Evolutionary conservation across 331 rosid species (phyloP).

Genomic region (Malus hybrid): DNA sequence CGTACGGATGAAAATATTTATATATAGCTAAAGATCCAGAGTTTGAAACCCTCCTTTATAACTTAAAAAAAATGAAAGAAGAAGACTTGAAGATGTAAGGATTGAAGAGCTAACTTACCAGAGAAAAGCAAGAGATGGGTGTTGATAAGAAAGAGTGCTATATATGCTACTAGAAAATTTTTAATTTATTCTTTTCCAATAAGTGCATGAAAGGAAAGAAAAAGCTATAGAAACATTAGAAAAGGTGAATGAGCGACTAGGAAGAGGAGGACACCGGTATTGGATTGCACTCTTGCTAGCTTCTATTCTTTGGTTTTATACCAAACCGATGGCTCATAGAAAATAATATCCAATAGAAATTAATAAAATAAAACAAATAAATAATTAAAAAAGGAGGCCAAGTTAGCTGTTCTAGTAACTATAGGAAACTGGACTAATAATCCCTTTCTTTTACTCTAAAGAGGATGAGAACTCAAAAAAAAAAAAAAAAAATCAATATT

Average conservation of each 20-base stretch:
- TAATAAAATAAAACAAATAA: not conserved
- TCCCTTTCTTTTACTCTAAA: not conserved
- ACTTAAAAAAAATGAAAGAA: not conserved
- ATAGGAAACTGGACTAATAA: slow-evolving; percentile 6
- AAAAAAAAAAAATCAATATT: too few species aligned
- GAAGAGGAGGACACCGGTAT: not conserved
- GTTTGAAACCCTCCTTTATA: too few species aligned
- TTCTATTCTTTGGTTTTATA: not conserved
- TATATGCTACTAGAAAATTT: not conserved
- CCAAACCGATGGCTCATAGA: not conserved
- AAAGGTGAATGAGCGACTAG: not conserved
- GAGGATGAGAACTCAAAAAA: not conserved
- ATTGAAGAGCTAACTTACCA: not conserved
- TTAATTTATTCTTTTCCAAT: not conserved
- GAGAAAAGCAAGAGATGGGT: not conserved
- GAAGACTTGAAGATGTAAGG: not conserved
- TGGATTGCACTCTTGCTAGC: not conserved
- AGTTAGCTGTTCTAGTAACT: slow-evolving; percentile 1
- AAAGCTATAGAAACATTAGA: not conserved
- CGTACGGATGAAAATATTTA: too few species aligned
- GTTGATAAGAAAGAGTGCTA: too few species aligned
- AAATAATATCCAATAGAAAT: not conserved
- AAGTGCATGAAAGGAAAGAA: not conserved
- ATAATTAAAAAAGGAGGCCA: not conserved
- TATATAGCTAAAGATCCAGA: too few species aligned